Evolutionary conservation across 163 green algal species (phyloP), one percentile per base, ranked within the genome.

Genomic region (Scenedesmus sp.): DNA sequence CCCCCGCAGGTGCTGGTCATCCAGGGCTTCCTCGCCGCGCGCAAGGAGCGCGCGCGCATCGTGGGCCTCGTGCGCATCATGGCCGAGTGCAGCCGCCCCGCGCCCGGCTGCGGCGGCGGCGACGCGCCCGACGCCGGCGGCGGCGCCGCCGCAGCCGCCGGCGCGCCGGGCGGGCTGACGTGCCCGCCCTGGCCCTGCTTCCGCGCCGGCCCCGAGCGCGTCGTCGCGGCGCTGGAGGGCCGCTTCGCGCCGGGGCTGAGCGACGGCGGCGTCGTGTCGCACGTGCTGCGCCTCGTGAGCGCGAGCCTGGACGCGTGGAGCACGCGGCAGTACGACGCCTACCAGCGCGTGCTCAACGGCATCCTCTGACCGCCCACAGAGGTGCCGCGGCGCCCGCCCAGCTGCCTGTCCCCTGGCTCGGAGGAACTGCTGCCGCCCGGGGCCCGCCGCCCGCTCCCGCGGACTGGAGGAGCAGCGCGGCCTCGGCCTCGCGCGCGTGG

Each of bases 261-360:
- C 3, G 95, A 99, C 80, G 86, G 92, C 33, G 84, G 88, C 82
- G 84, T 86, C 24, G 92, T 99, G 60, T 89, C 97, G 75, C 83
- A 95, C 42, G 94, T 98, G 56, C 77, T 99, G 53, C 83, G 83
- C 15, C 83, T 99, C 36, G 98, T 99, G 58, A 88, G 33, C 39
- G 93, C 95, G 56, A 95, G 85, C 73, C 74, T 98, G 63, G 96
- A 99, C 84, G 91, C 95, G 0, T 99, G 96, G 95, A 86, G 94
- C 42, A 99, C 96, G 1, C 85, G 96, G 33, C 96, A 99, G 85
- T 99, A 99, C 84, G 96, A 99, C 86, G 98, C 97, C 84, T 99
- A 99, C 87, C 96, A 99, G 88, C 83, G 94, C 0, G 89, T 99
- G n/a, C 84, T 98, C 9, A 98, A 98, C 80, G 95, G 94, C 54